Conservation (phyloP, 306 rosid genomes). For the Cicer pinnatifidum region DNA sequence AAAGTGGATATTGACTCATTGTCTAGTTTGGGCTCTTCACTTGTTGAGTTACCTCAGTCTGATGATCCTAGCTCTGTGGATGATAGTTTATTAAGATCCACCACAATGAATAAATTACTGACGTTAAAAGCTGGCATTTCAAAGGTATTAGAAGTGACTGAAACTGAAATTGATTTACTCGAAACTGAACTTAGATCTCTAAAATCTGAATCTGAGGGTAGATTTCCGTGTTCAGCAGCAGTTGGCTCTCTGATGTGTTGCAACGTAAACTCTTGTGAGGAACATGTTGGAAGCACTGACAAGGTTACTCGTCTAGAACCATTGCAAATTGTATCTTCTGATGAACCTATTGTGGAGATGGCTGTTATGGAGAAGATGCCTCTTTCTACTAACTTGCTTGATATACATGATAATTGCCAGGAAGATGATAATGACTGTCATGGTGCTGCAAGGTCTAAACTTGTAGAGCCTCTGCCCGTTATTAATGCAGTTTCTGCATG, state of each 20-base stretch:
- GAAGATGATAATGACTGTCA: conserved; percentile 71
- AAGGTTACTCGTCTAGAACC: conserved; percentile 50
- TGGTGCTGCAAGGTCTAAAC: conserved; percentile 71
- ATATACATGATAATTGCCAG: conserved; percentile 44
- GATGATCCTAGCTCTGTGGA: conserved; percentile 57
- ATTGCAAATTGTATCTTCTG: conserved; percentile 52
- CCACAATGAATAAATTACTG: conserved; percentile 66
- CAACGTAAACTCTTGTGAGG: conserved; percentile 47
- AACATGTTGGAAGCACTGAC: conserved; percentile 43
- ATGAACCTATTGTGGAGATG: conserved; percentile 44
- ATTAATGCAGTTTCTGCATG: conserved; percentile 51
- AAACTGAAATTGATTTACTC: conserved; percentile 74
- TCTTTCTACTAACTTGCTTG: conserved; percentile 46
- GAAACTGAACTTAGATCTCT: conserved; percentile 73
- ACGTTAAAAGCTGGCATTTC: conserved; percentile 73
- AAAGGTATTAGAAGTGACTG: conserved; percentile 75
- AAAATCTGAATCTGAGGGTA: conserved; percentile 53
- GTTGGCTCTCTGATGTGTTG: conserved; percentile 53
- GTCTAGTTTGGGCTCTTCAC: conserved; percentile 54
- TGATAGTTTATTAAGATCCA: conserved; percentile 48
- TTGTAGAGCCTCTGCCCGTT: conserved; percentile 56
- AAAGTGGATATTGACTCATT: conserved; percentile 58
- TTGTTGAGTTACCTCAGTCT: conserved; percentile 61
- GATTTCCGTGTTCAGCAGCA: conserved; percentile 49
- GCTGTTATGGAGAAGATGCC: conserved; percentile 51